Base-by-base conservation (phyloP, 495 filamentous ascomycete genomes). In the Neurospora sp. region DNA sequence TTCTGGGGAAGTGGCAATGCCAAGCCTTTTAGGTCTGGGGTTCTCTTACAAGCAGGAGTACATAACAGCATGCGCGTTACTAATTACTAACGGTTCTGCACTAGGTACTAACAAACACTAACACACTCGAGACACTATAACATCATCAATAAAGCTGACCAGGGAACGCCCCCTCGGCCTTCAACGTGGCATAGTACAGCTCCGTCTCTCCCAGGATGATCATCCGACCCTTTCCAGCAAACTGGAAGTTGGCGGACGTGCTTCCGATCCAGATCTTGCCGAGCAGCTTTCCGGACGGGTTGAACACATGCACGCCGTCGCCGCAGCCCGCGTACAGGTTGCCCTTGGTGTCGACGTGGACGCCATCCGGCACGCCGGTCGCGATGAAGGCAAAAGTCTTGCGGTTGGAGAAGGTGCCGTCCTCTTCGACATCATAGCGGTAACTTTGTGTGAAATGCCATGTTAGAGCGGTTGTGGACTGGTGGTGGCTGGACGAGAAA, bases 291-390 rank as follows among this genome's bases (percentile, higher is more conserved):
- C 88, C 88, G 1, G 84, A 85, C 4, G 85, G 80, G 69, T 85
- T 88, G 82, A 83, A 91, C 5, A 91, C 86, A 68, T 90, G 84
- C n/a, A 90, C 82, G 35, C 89, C 89, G 73, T 90, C 89, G 3
- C 87, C 88, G 61, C 84, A 86, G 4, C 86, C 89, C 31, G 84
- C 81, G 73, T 90, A 91, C 6, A 91, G 85, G 73, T 90, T 89
- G 0, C 88, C 88, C 10, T 85, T 80, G 40, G 82, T 81, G 77
- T 91, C 89, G 73, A 82, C 82, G 74, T 90, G 89, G 68, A 91
- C 82, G 14, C 83, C 89, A 74, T 91, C 89, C 5, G 89, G 87
- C 5, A 87, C 82, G 2, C 88, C 87, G 0, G 75, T 75, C 27
- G 84, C 83, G 22, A 85, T 82, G 74, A 87, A 88, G 1, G 90